Evolutionary conservation across 2,329 filamentous ascomycete species (phyloP).

Genomic region (Samsoniella hepiali): DNA sequence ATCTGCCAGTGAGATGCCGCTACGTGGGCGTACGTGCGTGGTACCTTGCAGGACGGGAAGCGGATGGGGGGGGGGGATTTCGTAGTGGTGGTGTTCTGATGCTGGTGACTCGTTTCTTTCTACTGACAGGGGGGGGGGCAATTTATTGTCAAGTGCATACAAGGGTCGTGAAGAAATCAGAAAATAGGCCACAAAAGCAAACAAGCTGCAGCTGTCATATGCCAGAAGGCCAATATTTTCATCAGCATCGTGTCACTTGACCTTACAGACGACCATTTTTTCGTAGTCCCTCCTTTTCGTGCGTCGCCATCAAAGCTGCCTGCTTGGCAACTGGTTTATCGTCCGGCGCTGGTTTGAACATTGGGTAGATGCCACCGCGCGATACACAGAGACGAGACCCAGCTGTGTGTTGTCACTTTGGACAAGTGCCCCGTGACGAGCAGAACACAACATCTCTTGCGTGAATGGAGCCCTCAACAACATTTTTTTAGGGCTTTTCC

Average conservation of each 20-base stretch:
- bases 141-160: not conserved
- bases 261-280: too few relatives aligned
- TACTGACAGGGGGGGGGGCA: not conserved
- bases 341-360: too few relatives aligned
- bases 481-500: not conserved
- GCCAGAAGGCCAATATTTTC: not conserved
- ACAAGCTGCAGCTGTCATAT: not conserved
- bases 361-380: too few relatives aligned
- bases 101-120: not conserved
- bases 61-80: too few relatives aligned
- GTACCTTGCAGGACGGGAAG: not conserved
- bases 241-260: too few relatives aligned
- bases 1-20: not conserved
- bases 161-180: not conserved
- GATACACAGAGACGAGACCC: too few relatives aligned
- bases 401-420: too few relatives aligned
- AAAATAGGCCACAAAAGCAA: conserved; percentile 1
- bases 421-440: too few relatives aligned
- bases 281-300: too few relatives aligned
- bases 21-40: not conserved
- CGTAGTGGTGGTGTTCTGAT: not conserved
- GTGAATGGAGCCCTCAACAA: not conserved
- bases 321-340: too few relatives aligned
- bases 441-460: not conserved
- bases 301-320: too few relatives aligned